Evolutionary conservation across 495 filamentous ascomycete species (phyloP).

Genomic region (Penicillium canescens): DNA sequence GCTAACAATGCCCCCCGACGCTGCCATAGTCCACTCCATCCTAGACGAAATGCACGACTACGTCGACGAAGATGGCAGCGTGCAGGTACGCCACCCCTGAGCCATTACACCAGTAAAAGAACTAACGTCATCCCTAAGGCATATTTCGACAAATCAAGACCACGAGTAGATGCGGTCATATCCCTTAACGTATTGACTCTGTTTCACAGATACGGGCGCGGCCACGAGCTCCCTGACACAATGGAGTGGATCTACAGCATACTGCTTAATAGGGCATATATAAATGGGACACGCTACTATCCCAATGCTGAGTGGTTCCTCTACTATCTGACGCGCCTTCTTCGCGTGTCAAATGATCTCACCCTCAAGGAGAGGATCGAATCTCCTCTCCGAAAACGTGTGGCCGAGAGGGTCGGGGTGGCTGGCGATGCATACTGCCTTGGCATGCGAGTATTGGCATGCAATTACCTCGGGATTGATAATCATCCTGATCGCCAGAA

Average conservation of each 20-base stretch:
- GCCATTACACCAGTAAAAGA: too few relatives aligned
- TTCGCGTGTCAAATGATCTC: neutral
- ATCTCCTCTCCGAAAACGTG: conserved; percentile 5
- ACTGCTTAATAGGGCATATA: conserved; percentile 18
- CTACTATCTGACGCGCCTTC: conserved; percentile 13
- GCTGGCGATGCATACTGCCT: conserved; percentile 12
- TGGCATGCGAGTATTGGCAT: conserved; percentile 17
- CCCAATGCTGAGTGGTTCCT: conserved; percentile 19
- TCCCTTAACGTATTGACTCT: conserved; percentile 17
- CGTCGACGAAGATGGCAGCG: conserved; percentile 15
- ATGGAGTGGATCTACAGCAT: conserved; percentile 24
- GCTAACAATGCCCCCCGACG: neutral
- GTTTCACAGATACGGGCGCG: conserved; percentile 18
- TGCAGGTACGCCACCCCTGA: neutral
- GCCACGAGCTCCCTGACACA: conserved; percentile 41
- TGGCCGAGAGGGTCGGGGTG: conserved; percentile 12
- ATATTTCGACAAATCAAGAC: conserved; percentile 15
- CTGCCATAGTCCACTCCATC: neutral
- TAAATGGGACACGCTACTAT: conserved; percentile 26
- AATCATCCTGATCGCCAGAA: conserved; percentile 67
- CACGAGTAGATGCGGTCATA: conserved; percentile 21
- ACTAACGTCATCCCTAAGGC: conserved; percentile 4
- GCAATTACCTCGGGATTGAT: conserved; percentile 7
- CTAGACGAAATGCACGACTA: conserved; percentile 23
- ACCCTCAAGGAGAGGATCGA: conserved; percentile 1